A percentile compares a stretch with the other conserved stretches of the same genome.
These are phyloP conservation scores for Hevea brasiliensis DNA, from an alignment of 345 rosid species.

Conservation along the genomic window DNA sequence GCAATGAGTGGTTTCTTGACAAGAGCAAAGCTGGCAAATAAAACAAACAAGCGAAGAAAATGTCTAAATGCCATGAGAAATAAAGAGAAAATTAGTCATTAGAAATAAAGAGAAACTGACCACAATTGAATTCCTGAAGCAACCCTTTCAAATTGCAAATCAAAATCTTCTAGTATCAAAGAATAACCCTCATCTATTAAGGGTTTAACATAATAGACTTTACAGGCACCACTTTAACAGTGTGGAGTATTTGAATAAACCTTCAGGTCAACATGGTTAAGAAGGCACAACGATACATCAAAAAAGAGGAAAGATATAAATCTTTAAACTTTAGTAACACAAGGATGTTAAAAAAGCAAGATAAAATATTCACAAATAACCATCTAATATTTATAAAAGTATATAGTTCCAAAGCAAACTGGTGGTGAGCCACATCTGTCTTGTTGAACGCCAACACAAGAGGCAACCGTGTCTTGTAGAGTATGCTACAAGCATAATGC, in stretches of 20 bases:
- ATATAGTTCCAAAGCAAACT: conserved; percentile 75
- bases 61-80: neutral
- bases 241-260: neutral
- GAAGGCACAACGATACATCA: no score
- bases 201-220: neutral
- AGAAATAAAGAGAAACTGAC: no score
- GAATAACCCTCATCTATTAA: neutral
- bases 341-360: neutral
- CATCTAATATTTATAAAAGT: neutral
- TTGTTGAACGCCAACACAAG: conserved; percentile 81
- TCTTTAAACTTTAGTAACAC: no score
- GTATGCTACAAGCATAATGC: conserved; percentile 87
- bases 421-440: conserved; percentile 74
- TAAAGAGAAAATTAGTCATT: neutral
- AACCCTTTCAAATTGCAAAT: neutral
- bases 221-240: neutral
- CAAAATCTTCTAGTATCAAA: neutral
- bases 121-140: neutral
- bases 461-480: conserved; percentile 77
- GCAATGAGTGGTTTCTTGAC: no score
- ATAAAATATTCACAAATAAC: neutral
- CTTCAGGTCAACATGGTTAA: neutral
- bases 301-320: no score
- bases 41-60: neutral
- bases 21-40: neutral